Conservation (phyloP, 2,329 filamentous ascomycete species). For the Talaromyces sp. region DNA sequence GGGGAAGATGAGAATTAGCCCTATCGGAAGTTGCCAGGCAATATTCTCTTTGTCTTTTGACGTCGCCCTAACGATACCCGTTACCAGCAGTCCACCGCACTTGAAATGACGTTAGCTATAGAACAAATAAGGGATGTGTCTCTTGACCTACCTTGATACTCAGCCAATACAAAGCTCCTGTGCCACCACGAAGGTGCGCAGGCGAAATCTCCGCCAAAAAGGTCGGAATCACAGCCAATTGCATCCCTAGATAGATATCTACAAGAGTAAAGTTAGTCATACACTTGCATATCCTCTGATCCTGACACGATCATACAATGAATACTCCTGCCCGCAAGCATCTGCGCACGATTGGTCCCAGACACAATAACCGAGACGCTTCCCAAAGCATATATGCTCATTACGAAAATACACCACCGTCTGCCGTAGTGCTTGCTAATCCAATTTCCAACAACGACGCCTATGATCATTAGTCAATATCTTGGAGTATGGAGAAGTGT, state of each 20-base stretch:
- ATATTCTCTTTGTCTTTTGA: conserved; percentile 24
- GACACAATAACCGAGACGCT: conserved; percentile 2
- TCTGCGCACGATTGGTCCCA: neutral
- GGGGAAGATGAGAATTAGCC: conserved; percentile 23
- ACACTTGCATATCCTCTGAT: neutral
- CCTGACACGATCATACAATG: neutral
- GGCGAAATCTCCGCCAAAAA: conserved; percentile 27
- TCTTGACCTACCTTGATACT: conserved; percentile 20
- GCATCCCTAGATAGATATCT: conserved; percentile 38
- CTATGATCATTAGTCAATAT: neutral
- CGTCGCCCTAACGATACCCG: conserved; percentile 18
- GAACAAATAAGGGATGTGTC: neutral
- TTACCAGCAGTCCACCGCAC: conserved; percentile 22
- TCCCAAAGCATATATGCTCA: conserved; percentile 6
- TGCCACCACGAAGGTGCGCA: conserved; percentile 20
- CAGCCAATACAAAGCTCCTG: conserved; percentile 21
- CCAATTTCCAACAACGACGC: neutral
- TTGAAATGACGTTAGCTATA: neutral
- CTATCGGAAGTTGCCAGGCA: conserved; percentile 30
- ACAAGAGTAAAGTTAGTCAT: neutral
- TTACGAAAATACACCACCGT: conserved; percentile 9
- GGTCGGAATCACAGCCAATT: conserved; percentile 39
- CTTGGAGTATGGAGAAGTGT: neutral
- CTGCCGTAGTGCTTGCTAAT: conserved; percentile 9
- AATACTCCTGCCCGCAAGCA: conserved; percentile 4